These are phyloP conservation scores for Meyerozyma guilliermondii DNA, from an alignment of 1,139 yeast species.

Conservation along the genomic window DNA sequence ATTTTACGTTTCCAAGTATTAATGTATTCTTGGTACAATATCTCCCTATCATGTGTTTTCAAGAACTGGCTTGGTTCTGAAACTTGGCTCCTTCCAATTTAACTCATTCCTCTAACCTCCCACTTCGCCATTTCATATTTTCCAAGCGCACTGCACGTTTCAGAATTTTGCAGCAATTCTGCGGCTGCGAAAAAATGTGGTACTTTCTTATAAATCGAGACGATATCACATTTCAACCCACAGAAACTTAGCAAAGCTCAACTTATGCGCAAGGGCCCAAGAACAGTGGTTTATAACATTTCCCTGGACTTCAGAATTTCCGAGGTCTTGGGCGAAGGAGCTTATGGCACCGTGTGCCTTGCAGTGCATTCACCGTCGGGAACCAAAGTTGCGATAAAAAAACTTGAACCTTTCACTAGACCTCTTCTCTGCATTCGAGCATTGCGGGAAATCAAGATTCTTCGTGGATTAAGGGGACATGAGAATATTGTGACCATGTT, in stretches of 20 bases:
- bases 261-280: neutral
- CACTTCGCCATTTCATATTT: neutral
- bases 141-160: neutral
- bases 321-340: constrained; percentile 43
- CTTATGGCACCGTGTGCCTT: constrained; percentile 41
- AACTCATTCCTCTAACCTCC: neutral
- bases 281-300: constrained; percentile 17
- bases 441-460: constrained; percentile 35
- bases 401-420: constrained; percentile 36
- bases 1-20: no score
- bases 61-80: no score
- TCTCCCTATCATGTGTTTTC: no score
- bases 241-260: neutral
- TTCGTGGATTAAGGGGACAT: constrained; percentile 32
- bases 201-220: neutral
- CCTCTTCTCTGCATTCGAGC: constrained; percentile 36
- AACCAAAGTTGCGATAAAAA: constrained; percentile 39
- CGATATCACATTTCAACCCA: neutral
- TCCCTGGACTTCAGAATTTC: constrained; percentile 31
- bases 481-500: constrained; percentile 36
- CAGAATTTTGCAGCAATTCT: neutral
- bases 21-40: no score
- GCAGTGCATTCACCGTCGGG: constrained; percentile 37
- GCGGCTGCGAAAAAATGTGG: constrained; percentile 2
- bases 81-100: neutral